Evolutionary conservation across 2,329 filamentous ascomycete species (phyloP).

Genomic region (Fonsecaea nubica): DNA sequence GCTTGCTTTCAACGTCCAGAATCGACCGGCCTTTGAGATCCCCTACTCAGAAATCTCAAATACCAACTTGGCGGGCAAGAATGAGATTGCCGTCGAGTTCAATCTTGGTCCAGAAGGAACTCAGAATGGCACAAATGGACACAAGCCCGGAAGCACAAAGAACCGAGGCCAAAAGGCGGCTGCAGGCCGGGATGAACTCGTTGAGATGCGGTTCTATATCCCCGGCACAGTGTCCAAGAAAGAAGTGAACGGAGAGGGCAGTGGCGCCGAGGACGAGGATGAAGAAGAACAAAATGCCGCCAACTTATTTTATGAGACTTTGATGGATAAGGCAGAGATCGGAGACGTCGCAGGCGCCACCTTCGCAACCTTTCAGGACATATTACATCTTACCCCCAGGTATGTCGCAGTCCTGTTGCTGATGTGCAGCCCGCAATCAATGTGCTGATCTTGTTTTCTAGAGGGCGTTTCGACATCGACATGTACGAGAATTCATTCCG

Average conservation of each 20-base stretch:
- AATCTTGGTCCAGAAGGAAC: constrained; percentile 74
- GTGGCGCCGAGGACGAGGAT: constrained; percentile 69
- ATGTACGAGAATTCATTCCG: constrained; percentile 99
- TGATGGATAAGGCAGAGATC: constrained; percentile 99
- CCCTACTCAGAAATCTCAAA: constrained; percentile 98
- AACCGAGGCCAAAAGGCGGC: constrained; percentile 85
- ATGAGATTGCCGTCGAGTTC: constrained; percentile 96
- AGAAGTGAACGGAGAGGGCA: constrained; percentile 70
- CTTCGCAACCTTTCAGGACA: constrained; percentile 94
- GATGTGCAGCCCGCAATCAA: constrained; percentile 27
- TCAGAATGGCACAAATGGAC: constrained; percentile 74
- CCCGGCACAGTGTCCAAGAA: constrained; percentile 81
- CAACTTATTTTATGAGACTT: constrained; percentile 95
- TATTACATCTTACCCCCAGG: constrained; percentile 95
- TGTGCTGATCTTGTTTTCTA: constrained; percentile 47
- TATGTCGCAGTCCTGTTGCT: constrained; percentile 47
- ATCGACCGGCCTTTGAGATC: constrained; percentile 93
- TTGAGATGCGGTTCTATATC: constrained; percentile 99
- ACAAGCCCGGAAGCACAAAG: constrained; percentile 73
- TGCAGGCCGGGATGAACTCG: constrained; percentile 87
- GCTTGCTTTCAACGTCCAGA: constrained; percentile 94
- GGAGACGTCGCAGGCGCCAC: constrained; percentile 98
- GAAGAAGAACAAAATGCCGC: constrained; percentile 88
- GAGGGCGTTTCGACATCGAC: constrained; percentile 99
- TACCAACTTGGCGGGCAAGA: constrained; percentile 95